Conservation (phyloP, 2,329 filamentous ascomycete genomes). For the Didymella exigua region DNA sequence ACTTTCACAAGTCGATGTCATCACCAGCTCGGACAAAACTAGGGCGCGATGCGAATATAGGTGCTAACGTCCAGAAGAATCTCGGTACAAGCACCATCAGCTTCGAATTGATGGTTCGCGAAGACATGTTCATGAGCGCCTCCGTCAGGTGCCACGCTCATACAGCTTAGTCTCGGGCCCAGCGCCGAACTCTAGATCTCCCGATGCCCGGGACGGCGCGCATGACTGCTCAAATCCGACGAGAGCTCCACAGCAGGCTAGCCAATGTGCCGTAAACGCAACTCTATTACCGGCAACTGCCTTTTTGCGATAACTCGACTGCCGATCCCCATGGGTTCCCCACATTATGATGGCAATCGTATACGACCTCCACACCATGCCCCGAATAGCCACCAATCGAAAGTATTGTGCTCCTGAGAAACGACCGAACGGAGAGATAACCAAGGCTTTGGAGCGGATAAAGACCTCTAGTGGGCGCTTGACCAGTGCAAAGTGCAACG, state of each 20-base stretch:
- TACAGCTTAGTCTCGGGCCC: slow-evolving; percentile 8
- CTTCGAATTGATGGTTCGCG: not conserved
- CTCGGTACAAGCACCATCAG: not conserved
- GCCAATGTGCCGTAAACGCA: not conserved
- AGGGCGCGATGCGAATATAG: not conserved
- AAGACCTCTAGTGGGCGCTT: not conserved
- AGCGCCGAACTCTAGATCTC: slow-evolving; percentile 14
- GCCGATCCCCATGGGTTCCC: slow-evolving; percentile 5
- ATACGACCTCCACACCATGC: not conserved
- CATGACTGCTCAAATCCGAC: slow-evolving; percentile 1
- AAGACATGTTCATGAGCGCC: not conserved
- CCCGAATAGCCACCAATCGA: slow-evolving; percentile 7
- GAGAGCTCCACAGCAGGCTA: slow-evolving; percentile 4
- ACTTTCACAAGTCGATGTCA: not conserved
- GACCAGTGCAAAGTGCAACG: not conserved
- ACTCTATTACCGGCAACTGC: slow-evolving; percentile 6
- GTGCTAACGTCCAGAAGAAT: not conserved
- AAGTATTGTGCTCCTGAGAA: too few relatives aligned
- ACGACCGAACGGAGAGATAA: not conserved
- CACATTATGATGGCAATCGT: not conserved
- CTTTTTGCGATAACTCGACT: not conserved
- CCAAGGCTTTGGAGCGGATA: not conserved
- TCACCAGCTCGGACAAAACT: not conserved
- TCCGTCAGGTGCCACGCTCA: not conserved
- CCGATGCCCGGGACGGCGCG: slow-evolving; percentile 16